Evolutionary conservation across 805 yeast genomes (phyloP).

Genomic region (Teunomyces cretensis): DNA sequence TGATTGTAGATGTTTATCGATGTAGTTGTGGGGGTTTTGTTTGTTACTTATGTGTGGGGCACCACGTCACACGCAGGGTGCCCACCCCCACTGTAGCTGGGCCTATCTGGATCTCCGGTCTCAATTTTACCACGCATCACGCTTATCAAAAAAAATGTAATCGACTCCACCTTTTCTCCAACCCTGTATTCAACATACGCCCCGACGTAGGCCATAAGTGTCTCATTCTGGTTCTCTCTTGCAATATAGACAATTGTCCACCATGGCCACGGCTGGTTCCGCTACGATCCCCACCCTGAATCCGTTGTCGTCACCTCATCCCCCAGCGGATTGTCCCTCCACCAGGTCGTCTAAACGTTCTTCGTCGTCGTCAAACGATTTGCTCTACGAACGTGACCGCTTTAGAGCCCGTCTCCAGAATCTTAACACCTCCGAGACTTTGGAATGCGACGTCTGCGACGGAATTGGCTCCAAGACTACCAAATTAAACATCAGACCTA

Average conservation of each 20-base stretch:
- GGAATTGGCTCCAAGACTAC: slow-evolving; percentile 38
- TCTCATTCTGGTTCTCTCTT: background rate
- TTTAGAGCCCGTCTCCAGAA: slow-evolving; percentile 39
- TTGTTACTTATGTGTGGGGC: no score
- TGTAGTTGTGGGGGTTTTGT: no score
- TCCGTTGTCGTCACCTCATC: background rate
- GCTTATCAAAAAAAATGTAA: background rate
- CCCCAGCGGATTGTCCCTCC: slow-evolving; percentile 1
- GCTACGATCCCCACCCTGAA: background rate
- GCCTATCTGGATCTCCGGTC: background rate
- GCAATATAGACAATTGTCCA: background rate
- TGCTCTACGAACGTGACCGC: slow-evolving; percentile 39
- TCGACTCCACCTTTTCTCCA: background rate
- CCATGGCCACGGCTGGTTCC: slow-evolving; percentile 1
- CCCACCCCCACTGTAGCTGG: no score
- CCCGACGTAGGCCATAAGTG: background rate
- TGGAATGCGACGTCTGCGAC: slow-evolving; percentile 34
- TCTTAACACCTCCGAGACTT: slow-evolving; percentile 21
- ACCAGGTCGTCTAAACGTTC: slow-evolving; percentile 30
- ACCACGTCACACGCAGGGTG: no score
- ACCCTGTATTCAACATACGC: slow-evolving; percentile 1
- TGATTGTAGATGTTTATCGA: no score
- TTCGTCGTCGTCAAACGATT: slow-evolving; percentile 40
- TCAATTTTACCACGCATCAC: background rate
- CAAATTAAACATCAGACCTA: slow-evolving; percentile 23